Conservation (phyloP, 192 early-diverging fungal species). For the Haplosporangium gracile region DNA sequence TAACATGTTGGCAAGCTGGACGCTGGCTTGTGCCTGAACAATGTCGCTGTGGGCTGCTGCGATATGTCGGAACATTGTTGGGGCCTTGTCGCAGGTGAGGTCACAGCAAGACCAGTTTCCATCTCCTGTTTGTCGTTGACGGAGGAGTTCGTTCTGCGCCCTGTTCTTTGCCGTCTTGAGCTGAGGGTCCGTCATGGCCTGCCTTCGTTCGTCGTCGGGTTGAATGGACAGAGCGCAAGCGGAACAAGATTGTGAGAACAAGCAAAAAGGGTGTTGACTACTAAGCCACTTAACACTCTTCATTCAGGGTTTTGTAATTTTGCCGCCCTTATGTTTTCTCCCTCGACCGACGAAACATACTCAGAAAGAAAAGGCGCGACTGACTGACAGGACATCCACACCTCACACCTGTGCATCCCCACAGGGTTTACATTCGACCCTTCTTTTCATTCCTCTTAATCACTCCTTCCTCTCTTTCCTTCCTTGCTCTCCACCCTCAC, state of each 20-base stretch:
- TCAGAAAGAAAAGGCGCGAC: not conserved
- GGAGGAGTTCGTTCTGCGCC: slow-evolving; percentile 24
- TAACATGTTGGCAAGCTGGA: not conserved
- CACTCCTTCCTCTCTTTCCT: not conserved
- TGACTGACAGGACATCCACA: not conserved
- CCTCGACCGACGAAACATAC: not conserved
- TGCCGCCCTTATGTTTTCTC: not conserved
- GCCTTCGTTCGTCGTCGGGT: not conserved
- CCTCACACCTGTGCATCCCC: not conserved
- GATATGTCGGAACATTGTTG: slow-evolving; percentile 38
- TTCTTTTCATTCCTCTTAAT: not conserved
- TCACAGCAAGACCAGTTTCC: slow-evolving; percentile 36
- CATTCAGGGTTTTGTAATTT: not conserved
- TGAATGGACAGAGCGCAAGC: not conserved
- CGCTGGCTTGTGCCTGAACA: slow-evolving; percentile 11
- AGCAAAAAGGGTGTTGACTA: not conserved
- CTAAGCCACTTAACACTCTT: not conserved
- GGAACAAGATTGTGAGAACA: not conserved
- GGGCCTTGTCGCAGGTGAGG: slow-evolving; percentile 1
- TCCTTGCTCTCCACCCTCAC: not conserved
- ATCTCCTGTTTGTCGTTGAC: slow-evolving; percentile 18
- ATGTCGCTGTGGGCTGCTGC: slow-evolving; percentile 19
- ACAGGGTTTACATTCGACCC: not conserved
- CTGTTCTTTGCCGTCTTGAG: slow-evolving; percentile 27
- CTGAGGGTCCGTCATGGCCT: slow-evolving; percentile 11